These are phyloP conservation scores for Collariella sp. DNA, from an alignment of 495 filamentous ascomycete genomes.

Conservation along the genomic window DNA sequence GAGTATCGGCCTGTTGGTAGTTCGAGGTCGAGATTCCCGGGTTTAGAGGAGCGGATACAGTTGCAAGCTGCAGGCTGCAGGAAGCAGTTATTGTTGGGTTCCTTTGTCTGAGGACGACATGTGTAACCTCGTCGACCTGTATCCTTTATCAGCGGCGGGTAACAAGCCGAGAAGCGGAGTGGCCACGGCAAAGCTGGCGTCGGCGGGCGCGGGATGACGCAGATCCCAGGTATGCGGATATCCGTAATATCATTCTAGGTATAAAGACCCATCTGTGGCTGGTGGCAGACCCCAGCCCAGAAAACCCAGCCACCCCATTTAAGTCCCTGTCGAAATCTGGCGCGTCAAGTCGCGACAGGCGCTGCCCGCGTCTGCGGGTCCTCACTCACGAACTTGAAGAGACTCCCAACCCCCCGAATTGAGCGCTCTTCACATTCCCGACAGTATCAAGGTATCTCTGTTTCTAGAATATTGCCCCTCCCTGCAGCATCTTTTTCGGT, in stretches of 20 bases:
- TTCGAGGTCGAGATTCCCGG: no score
- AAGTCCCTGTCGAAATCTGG: constrained; percentile 3
- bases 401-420: constrained; percentile 9
- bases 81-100: not conserved
- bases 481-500: not conserved
- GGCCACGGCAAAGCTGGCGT: not conserved
- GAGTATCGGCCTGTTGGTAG: no score
- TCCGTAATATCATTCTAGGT: not conserved
- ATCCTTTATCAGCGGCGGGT: constrained; percentile 5
- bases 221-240: not conserved
- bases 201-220: not conserved
- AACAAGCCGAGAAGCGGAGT: not conserved
- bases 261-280: constrained; percentile 6
- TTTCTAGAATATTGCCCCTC: not conserved
- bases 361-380: not conserved
- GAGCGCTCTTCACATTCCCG: constrained; percentile 2
- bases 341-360: constrained; percentile 4
- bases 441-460: not conserved
- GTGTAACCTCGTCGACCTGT: not conserved
- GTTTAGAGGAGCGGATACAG: no score
- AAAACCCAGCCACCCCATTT: constrained; percentile 20
- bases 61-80: not conserved
- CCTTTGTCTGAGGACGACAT: not conserved
- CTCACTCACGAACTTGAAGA: not conserved
- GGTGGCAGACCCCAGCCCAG: not conserved